phyloP scores from a whole-genome alignment of 2,329 filamentous ascomycete species.

The Penicillium sp. region DNA sequence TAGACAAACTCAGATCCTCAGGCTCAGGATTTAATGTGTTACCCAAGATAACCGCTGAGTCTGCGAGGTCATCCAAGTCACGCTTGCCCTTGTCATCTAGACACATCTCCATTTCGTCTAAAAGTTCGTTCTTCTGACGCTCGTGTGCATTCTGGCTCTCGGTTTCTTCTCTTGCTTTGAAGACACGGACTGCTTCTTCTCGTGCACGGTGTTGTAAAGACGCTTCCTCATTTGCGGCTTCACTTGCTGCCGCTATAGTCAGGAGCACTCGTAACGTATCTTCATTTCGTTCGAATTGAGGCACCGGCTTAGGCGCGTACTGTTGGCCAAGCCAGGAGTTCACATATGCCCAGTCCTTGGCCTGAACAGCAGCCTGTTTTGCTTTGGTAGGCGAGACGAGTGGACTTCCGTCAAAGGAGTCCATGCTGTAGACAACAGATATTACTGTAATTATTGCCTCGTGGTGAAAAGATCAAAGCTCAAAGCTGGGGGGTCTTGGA shows the following conservation, averaged over 20 bases:
- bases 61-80: slow-evolving; percentile 63
- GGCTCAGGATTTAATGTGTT: slow-evolving; percentile 53
- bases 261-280: slow-evolving; percentile 79
- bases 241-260: slow-evolving; percentile 74
- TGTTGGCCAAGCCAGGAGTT: slow-evolving; percentile 80
- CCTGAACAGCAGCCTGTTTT: slow-evolving; percentile 76
- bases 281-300: slow-evolving; percentile 82
- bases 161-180: slow-evolving; percentile 34
- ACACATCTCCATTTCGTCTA: slow-evolving; percentile 59
- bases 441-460: background rate
- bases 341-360: slow-evolving; percentile 89
- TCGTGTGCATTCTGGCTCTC: slow-evolving; percentile 29
- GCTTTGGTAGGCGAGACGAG: slow-evolving; percentile 66
- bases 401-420: slow-evolving; percentile 39
- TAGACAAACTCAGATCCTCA: slow-evolving; percentile 54
- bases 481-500: background rate
- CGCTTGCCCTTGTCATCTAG: slow-evolving; percentile 58
- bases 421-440: too few relatives aligned
- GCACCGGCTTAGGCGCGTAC: slow-evolving; percentile 66
- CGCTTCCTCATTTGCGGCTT: slow-evolving; percentile 61
- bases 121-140: slow-evolving; percentile 46
- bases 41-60: slow-evolving; percentile 56
- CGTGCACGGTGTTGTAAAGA: slow-evolving; percentile 40
- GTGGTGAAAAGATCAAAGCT: background rate
- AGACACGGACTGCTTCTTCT: slow-evolving; percentile 39